Base-by-base conservation (phyloP, 2,329 filamentous ascomycete species). In the Paraconiothyrium sp. region DNA sequence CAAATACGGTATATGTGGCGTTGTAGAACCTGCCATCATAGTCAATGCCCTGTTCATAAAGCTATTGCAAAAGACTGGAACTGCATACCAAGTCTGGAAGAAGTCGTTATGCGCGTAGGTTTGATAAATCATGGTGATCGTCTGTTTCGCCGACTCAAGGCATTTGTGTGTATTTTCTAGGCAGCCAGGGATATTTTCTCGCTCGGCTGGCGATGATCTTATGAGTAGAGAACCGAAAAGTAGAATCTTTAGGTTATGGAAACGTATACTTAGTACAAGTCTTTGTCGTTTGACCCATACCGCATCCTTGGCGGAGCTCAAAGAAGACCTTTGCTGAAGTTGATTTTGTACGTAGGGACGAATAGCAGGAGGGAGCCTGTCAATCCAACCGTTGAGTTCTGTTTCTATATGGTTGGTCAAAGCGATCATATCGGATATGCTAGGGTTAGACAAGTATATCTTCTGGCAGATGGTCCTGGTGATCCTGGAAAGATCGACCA, bases 211-310 rank as follows among this genome's bases (percentile, higher is more conserved):
- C 4, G 59, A 43, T 62, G 70, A 35, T 64, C 75, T 58, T 71
- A 77, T 54, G 74, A 76, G 58, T 69, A 77, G 79, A 11, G 75
- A 77, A 35, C 76, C 72, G 59, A 79, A 79, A 0, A 78, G 70
- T 3, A 80, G 67, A 74, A 80, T 81, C 49, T 77, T 80, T 13
- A 80, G 74, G 49, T 81, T 80, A 30, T 79, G 75, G 54, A 80
- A 81, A 79, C 79, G 76, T 50, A 81, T 79, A 14, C 71, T 74
- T 20, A 81, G 58, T 7, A 81, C 78, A 22, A 81, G 68, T 13
- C 76, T 66, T 59, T 81, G 79, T 54, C 78, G 71, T 37, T 76
- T 69, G 13, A 73, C 73, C 76, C 79, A 80, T 44, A 75, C 74
- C 1, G 78, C 76, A 63, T 80, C 78, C 24, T 74, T 67, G 43